Conservation (phyloP, 1,284 basidiomycete species). For the Schizophyllum amplum region DNA sequence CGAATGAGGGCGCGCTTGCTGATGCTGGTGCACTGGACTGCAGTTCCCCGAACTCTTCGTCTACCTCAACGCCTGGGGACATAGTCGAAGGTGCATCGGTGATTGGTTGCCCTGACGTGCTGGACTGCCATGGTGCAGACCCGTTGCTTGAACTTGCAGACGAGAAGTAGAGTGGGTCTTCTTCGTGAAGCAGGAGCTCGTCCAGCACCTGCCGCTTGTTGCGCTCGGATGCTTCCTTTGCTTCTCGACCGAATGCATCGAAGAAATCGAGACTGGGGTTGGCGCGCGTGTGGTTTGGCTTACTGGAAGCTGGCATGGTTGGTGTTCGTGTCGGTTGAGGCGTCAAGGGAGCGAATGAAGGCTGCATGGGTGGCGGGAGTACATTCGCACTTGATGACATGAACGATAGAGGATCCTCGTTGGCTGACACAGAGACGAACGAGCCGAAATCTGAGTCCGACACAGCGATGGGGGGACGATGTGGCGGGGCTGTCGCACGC, state of each 20-base stretch:
- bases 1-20: neutral
- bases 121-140: neutral
- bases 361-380: conserved; percentile 5
- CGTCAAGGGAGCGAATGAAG: conserved; percentile 2
- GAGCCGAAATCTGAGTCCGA: conserved; percentile 56
- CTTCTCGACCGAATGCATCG: conserved; percentile 46
- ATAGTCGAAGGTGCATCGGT: neutral
- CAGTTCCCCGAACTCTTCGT: neutral
- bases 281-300: conserved; percentile 1
- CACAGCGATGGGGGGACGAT: conserved; percentile 9
- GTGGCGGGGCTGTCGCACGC: conserved; percentile 5
- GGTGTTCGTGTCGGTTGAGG: conserved; percentile 2
- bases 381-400: conserved; percentile 4
- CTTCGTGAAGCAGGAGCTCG: conserved; percentile 54
- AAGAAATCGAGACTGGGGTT: conserved; percentile 41
- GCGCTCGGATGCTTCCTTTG: conserved; percentile 42
- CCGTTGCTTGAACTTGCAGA: neutral
- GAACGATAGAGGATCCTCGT: conserved; percentile 46
- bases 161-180: conserved; percentile 59
- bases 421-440: conserved; percentile 54
- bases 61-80: neutral
- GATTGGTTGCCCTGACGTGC: conserved; percentile 10
- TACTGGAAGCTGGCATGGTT: neutral
- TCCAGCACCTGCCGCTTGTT: conserved; percentile 47
- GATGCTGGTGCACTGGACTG: neutral